Evolutionary conservation across 768 basidiomycete genomes (phyloP).

Genomic region (Naganishia vaughanmartiniae): DNA sequence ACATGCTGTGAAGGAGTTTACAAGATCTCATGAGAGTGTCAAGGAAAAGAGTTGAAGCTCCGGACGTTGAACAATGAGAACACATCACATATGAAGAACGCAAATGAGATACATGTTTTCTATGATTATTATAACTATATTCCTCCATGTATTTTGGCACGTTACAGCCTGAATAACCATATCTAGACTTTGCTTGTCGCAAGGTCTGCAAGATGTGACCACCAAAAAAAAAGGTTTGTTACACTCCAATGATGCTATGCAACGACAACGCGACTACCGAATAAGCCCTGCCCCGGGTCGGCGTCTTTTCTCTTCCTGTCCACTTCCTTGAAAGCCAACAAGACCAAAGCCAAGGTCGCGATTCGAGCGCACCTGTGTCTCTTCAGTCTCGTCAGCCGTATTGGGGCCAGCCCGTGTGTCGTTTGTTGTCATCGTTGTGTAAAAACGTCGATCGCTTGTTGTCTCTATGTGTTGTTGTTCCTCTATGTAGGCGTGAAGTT

Average conservation of each 20-base stretch:
- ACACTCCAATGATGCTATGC: conserved; percentile 24
- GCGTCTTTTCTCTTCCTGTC: neutral
- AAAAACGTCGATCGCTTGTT: conserved; percentile 11
- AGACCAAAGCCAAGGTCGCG: no score
- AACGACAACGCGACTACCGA: neutral
- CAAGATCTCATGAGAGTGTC: no score
- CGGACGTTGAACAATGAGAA: neutral
- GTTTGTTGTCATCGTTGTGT: conserved; percentile 7
- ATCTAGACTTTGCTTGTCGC: neutral
- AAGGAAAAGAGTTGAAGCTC: no score
- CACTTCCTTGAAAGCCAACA: no score
- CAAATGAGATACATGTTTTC: conserved; percentile 9
- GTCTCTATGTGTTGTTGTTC: conserved; percentile 24
- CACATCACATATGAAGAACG: conserved; percentile 5
- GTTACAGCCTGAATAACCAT: conserved; percentile 21
- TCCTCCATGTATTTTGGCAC: conserved; percentile 24
- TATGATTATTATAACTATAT: conserved; percentile 18
- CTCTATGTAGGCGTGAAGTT: conserved; percentile 13
- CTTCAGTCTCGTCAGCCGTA: no score
- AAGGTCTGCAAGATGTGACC: neutral
- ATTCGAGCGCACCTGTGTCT: no score
- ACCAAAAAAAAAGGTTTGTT: conserved; percentile 1
- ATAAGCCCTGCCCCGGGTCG: conserved; percentile 8
- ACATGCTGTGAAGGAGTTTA: no score
- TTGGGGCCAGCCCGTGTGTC: conserved; percentile 1